Percentiles rank a stretch among this genome's conserved stretches.
Conservation (phyloP, 176 grass and related monocot species). For the Cocos nucifera region DNA sequence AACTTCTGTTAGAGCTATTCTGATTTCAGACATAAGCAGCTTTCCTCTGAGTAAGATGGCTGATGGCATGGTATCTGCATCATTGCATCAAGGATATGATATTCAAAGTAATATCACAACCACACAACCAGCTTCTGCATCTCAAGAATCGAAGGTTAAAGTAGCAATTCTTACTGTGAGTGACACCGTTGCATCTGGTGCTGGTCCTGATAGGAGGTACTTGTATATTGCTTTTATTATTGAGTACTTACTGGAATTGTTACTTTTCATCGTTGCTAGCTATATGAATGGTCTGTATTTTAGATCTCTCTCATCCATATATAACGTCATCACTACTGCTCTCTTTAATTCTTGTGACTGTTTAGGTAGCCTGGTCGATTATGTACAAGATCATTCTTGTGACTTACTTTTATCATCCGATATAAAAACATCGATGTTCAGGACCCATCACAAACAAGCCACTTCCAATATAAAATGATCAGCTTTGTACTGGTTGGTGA, state of each 20-base stretch:
- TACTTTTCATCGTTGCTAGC: too few species aligned
- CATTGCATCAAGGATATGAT: conserved; percentile 19
- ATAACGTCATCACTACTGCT: too few species aligned
- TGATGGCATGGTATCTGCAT: not conserved
- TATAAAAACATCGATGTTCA: too few species aligned
- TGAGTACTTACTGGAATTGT: not conserved
- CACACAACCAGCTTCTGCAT: conserved; percentile 11
- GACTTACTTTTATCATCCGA: too few species aligned
- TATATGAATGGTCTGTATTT: too few species aligned
- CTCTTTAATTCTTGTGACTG: too few species aligned
- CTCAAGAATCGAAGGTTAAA: conserved; percentile 41
- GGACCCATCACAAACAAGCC: too few species aligned
- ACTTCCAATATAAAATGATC: too few species aligned
- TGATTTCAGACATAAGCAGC: conserved; percentile 57
- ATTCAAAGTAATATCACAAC: conserved; percentile 13
- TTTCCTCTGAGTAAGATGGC: conserved; percentile 24
- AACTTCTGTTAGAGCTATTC: conserved; percentile 51
- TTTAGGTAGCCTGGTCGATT: too few species aligned
- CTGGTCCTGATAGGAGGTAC: conserved; percentile 89
- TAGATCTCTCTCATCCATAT: too few species aligned
- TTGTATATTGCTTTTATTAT: not conserved
- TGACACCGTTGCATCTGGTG: conserved; percentile 83
- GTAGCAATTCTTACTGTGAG: conserved; percentile 92
- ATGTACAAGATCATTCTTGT: too few species aligned
- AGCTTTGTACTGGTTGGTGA: too few species aligned